Evolutionary conservation across 2,329 filamentous ascomycete species (phyloP).

Genomic region (Saccharata proteae): DNA sequence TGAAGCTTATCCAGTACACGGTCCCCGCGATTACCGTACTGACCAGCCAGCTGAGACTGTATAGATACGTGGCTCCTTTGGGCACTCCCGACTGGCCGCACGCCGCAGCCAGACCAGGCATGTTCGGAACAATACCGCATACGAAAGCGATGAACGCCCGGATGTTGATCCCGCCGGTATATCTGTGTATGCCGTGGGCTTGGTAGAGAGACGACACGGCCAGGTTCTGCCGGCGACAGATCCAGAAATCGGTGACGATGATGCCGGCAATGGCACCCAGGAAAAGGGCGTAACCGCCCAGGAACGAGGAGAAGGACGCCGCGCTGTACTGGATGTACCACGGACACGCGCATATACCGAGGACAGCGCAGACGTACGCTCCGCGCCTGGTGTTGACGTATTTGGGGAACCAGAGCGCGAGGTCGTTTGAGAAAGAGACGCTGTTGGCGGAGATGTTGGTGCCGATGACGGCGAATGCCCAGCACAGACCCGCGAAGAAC

Average conservation of each 20-base stretch:
- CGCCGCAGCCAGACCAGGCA: slow-evolving; percentile 11
- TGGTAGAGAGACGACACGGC: slow-evolving; percentile 17
- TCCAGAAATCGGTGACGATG: slow-evolving; percentile 15
- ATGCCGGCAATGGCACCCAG: slow-evolving; percentile 16
- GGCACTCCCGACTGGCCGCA: slow-evolving; percentile 8
- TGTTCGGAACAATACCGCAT: slow-evolving; percentile 15
- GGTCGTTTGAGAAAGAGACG: slow-evolving; percentile 7
- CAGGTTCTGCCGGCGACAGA: slow-evolving; percentile 14
- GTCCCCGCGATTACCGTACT: slow-evolving; percentile 6
- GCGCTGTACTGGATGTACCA: slow-evolving; percentile 9
- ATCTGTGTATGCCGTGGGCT: slow-evolving; percentile 17
- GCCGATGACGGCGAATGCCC: slow-evolving; percentile 8
- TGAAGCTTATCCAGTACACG: slow-evolving; percentile 8
- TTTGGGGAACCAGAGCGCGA: slow-evolving; percentile 8
- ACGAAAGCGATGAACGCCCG: slow-evolving; percentile 16
- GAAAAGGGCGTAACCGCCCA: slow-evolving; percentile 17
- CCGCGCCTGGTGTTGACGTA: slow-evolving; percentile 15
- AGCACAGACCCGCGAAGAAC: slow-evolving; percentile 7
- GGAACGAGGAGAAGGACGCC: slow-evolving; percentile 23
- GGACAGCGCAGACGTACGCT: slow-evolving; percentile 23
- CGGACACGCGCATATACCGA: slow-evolving; percentile 18
- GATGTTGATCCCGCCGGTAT: slow-evolving; percentile 15
- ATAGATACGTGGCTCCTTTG: slow-evolving; percentile 8
- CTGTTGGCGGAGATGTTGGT: slow-evolving; percentile 12
- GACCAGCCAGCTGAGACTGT: slow-evolving; percentile 9